Evolutionary conservation across 2,329 filamentous ascomycete genomes (phyloP), one percentile per base, ranked within the genome.

Genomic region (Dactylellina sp.): DNA sequence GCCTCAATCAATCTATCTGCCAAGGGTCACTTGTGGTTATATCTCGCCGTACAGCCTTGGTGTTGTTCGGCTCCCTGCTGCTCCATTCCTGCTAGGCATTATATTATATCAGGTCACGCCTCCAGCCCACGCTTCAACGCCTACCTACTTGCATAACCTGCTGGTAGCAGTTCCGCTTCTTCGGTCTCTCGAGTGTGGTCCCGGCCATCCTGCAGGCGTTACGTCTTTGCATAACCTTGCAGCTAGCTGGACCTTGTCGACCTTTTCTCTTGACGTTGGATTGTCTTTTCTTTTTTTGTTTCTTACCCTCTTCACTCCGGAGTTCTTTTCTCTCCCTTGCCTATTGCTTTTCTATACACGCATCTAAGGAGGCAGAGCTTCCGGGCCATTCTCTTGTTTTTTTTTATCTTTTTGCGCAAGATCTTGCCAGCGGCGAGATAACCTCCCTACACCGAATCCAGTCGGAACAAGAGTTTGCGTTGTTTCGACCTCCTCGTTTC

Each of bases 281-380:
- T 55, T 46, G 53, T 44, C 47, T 52, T 61, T 74, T 66, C 49
- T 52, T 74, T 74, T 61, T 62, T 28, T 39, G 49, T 24, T 28
- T 32, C n/a, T n/a, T 28, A n/a, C 37, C n/a, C 35, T 18, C 44
- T 39, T 12, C 49, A 18, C 57, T 42, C 40, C 49, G 46, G 52
- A 62, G 57, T 62, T 52, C 50, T 57, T 50, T 71, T 59, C 65
- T 62, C 49, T 60, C 42, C 65, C 49, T 71, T 57, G 52, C 52
- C 65, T 40, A 63, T 60, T 49, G 46, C 40, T 61, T 44, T 52
- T 56, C 46, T 56, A 40, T 50, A 64, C 52, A 56, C 65, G 56
- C 28, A 56, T 74, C 28, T 61, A 66, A 66, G 70, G 70, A 74
- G 61, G 70, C 70, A 74, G 70, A 74, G 70, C 70, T 74, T 74